phyloP scores from a whole-genome alignment of 2,329 filamentous ascomycete species.

The Cercospora sesami region DNA sequence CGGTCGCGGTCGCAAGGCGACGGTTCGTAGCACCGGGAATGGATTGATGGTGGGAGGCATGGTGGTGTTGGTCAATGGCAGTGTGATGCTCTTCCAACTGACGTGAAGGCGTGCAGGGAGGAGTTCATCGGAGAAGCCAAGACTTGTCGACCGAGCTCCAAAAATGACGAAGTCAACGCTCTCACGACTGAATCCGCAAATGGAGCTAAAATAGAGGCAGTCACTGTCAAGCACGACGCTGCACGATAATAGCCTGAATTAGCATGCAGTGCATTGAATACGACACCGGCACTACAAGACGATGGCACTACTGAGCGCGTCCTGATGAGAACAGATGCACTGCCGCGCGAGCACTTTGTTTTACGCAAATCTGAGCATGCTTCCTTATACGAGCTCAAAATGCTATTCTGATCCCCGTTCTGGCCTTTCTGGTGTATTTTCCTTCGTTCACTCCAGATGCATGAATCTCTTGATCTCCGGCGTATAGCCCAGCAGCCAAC shows the following conservation, averaged over 20 bases:
- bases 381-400: no score
- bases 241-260: no score
- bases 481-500: slow-evolving; percentile 1
- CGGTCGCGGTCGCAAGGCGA: slow-evolving; percentile 29
- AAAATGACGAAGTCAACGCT: background rate
- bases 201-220: no score
- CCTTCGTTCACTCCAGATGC: background rate
- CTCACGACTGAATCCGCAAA: background rate
- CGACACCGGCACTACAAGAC: no score
- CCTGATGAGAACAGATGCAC: background rate
- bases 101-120: slow-evolving; percentile 5
- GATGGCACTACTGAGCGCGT: no score
- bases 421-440: no score
- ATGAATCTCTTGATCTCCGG: slow-evolving; percentile 10
- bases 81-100: background rate
- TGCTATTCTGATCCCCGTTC: no score
- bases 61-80: slow-evolving; percentile 12
- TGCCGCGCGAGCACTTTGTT: background rate
- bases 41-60: slow-evolving; percentile 28
- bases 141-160: background rate
- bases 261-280: no score
- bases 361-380: background rate
- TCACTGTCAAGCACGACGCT: no score
- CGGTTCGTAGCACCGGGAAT: slow-evolving; percentile 26
- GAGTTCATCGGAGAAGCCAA: background rate